Evolutionary conservation across 306 rosid species (phyloP).

Genomic region (Luffa aegyptiaca): DNA sequence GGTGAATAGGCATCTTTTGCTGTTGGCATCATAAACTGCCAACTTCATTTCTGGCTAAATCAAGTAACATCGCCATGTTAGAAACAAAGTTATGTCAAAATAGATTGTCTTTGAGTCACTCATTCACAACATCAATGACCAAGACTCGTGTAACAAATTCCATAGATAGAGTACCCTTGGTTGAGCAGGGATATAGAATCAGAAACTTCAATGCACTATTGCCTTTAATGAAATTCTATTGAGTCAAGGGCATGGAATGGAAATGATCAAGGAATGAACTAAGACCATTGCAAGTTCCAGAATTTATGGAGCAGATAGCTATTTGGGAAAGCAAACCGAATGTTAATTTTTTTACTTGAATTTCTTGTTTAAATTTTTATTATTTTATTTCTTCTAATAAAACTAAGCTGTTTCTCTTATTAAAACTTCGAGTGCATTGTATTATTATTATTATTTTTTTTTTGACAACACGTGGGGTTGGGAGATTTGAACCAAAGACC

Average conservation of each 20-base stretch:
- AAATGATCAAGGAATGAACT: slow-evolving; percentile 33
- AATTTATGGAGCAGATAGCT: slow-evolving; percentile 91
- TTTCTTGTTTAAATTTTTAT: not conserved
- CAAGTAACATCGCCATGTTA: slow-evolving; percentile 32
- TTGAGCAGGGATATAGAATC: slow-evolving; percentile 37
- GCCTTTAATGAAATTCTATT: slow-evolving; percentile 22
- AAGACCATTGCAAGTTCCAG: slow-evolving; percentile 51
- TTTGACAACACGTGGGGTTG: too few relatives aligned
- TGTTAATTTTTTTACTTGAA: not conserved
- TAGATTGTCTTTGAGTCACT: slow-evolving; percentile 28
- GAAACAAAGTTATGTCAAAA: slow-evolving; percentile 44
- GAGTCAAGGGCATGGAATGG: slow-evolving; percentile 30
- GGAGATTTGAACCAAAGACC: too few relatives aligned
- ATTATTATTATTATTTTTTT: too few relatives aligned
- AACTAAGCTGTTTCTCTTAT: not conserved
- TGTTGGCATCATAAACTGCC: slow-evolving; percentile 31
- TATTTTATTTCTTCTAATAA: not conserved
- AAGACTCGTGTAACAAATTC: slow-evolving; percentile 32
- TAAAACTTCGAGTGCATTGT: not conserved
- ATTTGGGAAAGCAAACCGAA: slow-evolving; percentile 63
- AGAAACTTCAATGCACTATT: slow-evolving; percentile 25
- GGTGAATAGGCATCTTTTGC: slow-evolving; percentile 63
- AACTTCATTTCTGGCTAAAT: slow-evolving; percentile 26
- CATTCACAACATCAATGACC: slow-evolving; percentile 28
- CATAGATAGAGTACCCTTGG: slow-evolving; percentile 26